phyloP scores from a whole-genome alignment of 768 basidiomycete species.

The Tylopilus vinaceipallidus region DNA sequence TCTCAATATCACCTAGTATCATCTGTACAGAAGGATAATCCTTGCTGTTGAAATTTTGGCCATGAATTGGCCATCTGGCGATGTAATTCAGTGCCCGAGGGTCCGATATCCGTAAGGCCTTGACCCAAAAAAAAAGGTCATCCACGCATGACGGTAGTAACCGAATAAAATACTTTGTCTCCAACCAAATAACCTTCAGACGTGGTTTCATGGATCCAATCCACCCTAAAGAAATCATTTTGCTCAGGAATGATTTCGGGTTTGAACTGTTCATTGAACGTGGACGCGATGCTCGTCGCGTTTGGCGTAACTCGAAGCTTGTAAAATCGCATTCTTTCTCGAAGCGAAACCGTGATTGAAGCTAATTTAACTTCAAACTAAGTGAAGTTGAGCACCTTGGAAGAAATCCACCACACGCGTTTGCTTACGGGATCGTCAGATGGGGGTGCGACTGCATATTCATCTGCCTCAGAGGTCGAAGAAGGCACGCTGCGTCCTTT shows the following conservation, averaged over 20 bases:
- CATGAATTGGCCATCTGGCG: conserved; percentile 80
- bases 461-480: conserved; percentile 41
- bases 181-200: conserved; percentile 60
- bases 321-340: conserved; percentile 85
- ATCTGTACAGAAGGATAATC: conserved; percentile 73
- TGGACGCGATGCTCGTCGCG: conserved; percentile 65
- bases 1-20: conserved; percentile 75
- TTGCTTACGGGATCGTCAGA: conserved; percentile 64
- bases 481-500: conserved; percentile 30
- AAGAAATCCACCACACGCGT: background rate
- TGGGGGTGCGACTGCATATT: conserved; percentile 43
- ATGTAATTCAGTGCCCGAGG: conserved; percentile 65
- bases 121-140: conserved; percentile 10
- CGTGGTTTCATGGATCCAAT: conserved; percentile 69
- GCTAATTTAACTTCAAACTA: conserved; percentile 79
- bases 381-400: conserved; percentile 1
- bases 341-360: conserved; percentile 65
- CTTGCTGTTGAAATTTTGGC: conserved; percentile 77
- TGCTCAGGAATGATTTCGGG: conserved; percentile 83
- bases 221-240: conserved; percentile 78
- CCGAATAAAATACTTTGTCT: conserved; percentile 50
- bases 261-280: conserved; percentile 80
- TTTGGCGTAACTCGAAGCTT: conserved; percentile 74
- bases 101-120: conserved; percentile 73
- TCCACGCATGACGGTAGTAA: background rate